Evolutionary conservation across 2,329 filamentous ascomycete species (phyloP), one percentile per base, ranked within the genome.

Genomic region (Curvularia hawaiiensis): DNA sequence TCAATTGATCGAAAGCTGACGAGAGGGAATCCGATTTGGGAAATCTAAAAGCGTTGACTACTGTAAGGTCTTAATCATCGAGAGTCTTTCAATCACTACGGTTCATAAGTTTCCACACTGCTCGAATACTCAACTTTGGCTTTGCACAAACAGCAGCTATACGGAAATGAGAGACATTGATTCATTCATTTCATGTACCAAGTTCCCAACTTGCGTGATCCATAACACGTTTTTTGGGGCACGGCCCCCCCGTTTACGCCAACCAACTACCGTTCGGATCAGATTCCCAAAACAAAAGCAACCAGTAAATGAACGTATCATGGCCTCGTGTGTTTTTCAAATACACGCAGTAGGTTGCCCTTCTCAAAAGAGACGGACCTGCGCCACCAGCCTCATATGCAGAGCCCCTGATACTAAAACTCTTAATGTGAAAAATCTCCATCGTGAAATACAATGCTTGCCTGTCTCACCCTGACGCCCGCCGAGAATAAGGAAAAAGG

Each of bases 221-320:
- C 52, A 49, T 40, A 49, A 38, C 40, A 45, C 46, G 45, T 57
- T 43, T 56, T 57, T 57, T 57, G 38, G 46, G 39, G 44, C 41
- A 24, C 43, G 38, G 40, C n/a, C 24, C 46, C 50, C 54, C 33
- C 28, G 4, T 51, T 11, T 53, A 30, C 54, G 54, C 54, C 54
- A 26, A 12, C 33, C 35, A 30, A 40, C 47, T 39, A 35, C 45
- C 50, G 28, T 40, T n/a, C 48, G 54, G 18, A 48, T 44, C 35
- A 30, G 24, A 47, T 35, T 28, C 41, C 26, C 20, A 44, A 48
- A 26, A 45, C 16, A 39, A 48, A 24, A 20, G 10, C 33, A 38
- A 39, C 44, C 40, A 28, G 35, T 30, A 7, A 44, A 38, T 24
- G 50, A 57, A 54, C 49, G 45, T 57, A 22, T 57, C 54, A 31